Evolutionary conservation across 306 rosid genomes (phyloP).

Genomic region (Cucurbita ficifolia): DNA sequence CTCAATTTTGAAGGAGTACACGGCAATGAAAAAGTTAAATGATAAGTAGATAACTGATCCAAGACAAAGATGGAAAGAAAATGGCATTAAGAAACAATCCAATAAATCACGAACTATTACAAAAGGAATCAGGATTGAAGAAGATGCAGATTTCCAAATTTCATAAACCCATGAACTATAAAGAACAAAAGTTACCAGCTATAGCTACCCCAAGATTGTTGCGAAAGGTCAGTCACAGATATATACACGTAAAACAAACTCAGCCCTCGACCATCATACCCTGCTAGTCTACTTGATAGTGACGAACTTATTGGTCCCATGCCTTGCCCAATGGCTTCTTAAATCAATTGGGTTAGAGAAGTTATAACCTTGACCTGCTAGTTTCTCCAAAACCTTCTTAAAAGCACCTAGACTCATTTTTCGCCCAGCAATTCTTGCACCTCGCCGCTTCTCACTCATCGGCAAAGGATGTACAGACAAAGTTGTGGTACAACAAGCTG

Average conservation of each 20-base stretch:
- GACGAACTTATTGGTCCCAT: constrained; percentile 97
- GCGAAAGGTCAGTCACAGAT: constrained; percentile 8
- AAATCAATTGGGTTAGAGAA: constrained; percentile 82
- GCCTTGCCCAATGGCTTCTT: constrained; percentile 91
- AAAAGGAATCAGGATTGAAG: background rate
- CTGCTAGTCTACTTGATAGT: constrained; percentile 63
- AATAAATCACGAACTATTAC: background rate
- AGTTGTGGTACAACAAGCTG: constrained; percentile 91
- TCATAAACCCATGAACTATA: background rate
- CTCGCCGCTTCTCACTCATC: constrained; percentile 92
- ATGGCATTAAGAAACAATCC: background rate
- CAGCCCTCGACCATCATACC: background rate
- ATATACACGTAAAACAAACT: constrained; percentile 7
- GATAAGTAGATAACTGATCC: background rate
- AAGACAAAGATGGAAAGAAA: background rate
- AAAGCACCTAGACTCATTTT: constrained; percentile 99
- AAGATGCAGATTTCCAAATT: background rate
- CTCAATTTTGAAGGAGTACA: background rate
- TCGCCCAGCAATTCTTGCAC: constrained; percentile 95
- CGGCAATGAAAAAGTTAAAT: background rate
- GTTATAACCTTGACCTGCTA: constrained; percentile 87
- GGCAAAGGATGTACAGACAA: constrained; percentile 83
- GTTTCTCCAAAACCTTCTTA: constrained; percentile 95
- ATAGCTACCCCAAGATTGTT: background rate
- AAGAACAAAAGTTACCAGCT: background rate